Conservation (phyloP, 2,329 filamentous ascomycete genomes). For the Dryadomyces quercus-mongolicae region DNA sequence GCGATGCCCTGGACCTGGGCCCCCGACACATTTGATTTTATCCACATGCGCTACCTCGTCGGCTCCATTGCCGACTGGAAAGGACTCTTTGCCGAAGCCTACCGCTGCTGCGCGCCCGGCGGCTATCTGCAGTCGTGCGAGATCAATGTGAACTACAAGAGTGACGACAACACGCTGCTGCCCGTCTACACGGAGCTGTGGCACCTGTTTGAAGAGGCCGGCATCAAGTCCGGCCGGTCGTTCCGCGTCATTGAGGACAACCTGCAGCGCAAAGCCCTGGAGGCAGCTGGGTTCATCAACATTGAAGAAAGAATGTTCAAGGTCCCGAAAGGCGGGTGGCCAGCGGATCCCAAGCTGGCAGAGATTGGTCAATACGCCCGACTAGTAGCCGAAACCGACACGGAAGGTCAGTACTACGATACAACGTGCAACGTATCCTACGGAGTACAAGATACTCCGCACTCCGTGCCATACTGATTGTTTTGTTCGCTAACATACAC, state of each 20-base stretch:
- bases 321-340: background rate
- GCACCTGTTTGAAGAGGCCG: conserved; percentile 14
- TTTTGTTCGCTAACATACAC: background rate
- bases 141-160: conserved; percentile 25
- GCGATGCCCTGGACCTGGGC: conserved; percentile 35
- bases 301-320: conserved; percentile 11
- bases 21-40: conserved; percentile 38
- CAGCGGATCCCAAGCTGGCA: too few species aligned
- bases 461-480: background rate
- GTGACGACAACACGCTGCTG: conserved; percentile 29
- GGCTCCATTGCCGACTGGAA: background rate
- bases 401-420: background rate
- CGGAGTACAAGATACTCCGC: too few species aligned
- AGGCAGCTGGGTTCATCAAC: conserved; percentile 28
- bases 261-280: conserved; percentile 19
- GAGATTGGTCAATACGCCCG: too few species aligned
- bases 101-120: conserved; percentile 17
- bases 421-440: too few species aligned
- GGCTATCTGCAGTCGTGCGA: conserved; percentile 39
- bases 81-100: background rate
- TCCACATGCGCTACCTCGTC: conserved; percentile 28
- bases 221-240: conserved; percentile 22
- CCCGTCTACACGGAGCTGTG: conserved; percentile 20
- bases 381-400: background rate
- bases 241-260: conserved; percentile 15